Evolutionary conservation across 1,284 basidiomycete genomes (phyloP), one percentile per base, ranked within the genome.

Genomic region (Malassezia sympodialis): DNA sequence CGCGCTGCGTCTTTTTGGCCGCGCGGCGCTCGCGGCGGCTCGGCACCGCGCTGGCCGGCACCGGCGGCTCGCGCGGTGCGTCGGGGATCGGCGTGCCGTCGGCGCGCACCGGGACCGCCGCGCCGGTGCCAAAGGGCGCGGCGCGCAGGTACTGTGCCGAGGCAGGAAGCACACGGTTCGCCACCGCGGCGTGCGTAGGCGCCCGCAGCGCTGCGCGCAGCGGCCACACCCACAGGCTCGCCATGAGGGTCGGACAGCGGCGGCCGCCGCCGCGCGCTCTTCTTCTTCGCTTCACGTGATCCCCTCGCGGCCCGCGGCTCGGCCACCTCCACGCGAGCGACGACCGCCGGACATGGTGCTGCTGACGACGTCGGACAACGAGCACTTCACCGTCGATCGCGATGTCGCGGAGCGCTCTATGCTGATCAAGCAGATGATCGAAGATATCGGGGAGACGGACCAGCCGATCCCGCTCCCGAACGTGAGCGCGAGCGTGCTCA

Each of bases 371-470:
- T 96, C 93, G 44, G 93, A 99, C 78, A 91, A 90, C 70, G 93
- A 96, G 78, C 83, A 87, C 65, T 98, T 96, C 78, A 82, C 82
- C 60, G 88, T 93, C 64, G 90, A 96, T 75, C 87, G 86, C 77
- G 88, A 93, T 63, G 88, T 98, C 55, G 90, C 90, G 56, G 88
- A 90, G 79, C 87, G 91, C 75, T 88, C 85, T 63, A 87, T 93
- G 17, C 83, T 99, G 68, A 94, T 99, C 79, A 96, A 94, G 82
- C 90, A 94, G 80, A 96, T 99, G 93, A 85, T 98, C 58, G 94
- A 98, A 78, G 68, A 74, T 43, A 65, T 74, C 31, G 70, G 67
- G 49, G 70, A 70, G 53, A 62, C 65, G 24, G 77, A 79, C 57
- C 85, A 88, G 72, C 84, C 90, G 53, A 98, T 98, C 74, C 94